These are phyloP conservation scores for Backusella mclennaniae DNA, from an alignment of 192 early-diverging fungal genomes.

Conservation along the genomic window DNA sequence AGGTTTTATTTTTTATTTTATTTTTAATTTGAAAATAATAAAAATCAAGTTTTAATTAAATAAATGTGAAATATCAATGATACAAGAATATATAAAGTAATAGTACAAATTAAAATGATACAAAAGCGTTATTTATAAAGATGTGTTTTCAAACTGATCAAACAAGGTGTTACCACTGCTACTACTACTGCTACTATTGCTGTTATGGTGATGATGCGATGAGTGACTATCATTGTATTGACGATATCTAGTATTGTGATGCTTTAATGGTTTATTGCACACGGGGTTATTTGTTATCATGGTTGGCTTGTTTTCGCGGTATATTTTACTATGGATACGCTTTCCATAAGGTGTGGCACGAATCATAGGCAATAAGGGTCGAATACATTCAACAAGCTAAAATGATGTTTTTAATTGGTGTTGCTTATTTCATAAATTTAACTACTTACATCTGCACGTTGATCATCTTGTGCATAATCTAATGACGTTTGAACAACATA, in stretches of 20 bases:
- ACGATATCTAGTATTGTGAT: background rate
- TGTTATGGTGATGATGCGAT: background rate
- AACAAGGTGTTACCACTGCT: background rate
- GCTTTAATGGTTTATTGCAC: background rate
- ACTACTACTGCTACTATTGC: background rate
- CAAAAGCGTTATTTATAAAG: background rate
- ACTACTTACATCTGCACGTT: conserved; percentile 55
- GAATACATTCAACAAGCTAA: conserved; percentile 76
- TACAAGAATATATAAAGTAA: background rate
- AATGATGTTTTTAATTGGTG: background rate
- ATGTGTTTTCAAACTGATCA: background rate
- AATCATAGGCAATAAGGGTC: conserved; percentile 75
- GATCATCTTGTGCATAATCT: conserved; percentile 72
- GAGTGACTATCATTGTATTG: background rate
- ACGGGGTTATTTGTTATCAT: background rate
- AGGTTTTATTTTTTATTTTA: background rate
- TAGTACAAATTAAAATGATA: background rate
- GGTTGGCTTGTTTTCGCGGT: background rate
- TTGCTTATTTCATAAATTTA: background rate
- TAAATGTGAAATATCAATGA: background rate
- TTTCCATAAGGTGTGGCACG: conserved; percentile 89
- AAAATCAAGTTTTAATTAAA: background rate
- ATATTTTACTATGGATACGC: conserved; percentile 80
- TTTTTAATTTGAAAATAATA: background rate
- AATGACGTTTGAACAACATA: conserved; percentile 90